Evolutionary conservation across 305 asterid species (phyloP).

Genomic region (Fraxinus floribunda): DNA sequence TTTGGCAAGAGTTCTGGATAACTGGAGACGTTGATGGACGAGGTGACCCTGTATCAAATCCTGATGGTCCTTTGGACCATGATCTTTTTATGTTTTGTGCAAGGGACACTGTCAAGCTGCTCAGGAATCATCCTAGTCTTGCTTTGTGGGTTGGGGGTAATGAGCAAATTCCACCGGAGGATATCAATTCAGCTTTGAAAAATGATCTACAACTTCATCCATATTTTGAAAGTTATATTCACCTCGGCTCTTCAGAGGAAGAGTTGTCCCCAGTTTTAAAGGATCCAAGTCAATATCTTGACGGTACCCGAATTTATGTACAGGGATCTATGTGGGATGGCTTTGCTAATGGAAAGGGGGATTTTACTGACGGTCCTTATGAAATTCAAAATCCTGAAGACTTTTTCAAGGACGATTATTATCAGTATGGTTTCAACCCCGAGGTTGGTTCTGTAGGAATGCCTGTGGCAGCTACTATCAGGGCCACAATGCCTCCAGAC

Average conservation of each 20-base stretch:
- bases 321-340: constrained; percentile 99
- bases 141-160: constrained; percentile 99
- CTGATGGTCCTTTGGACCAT: constrained; percentile 91
- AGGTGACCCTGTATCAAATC: constrained; percentile 85
- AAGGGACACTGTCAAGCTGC: constrained; percentile 83
- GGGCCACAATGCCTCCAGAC: constrained; percentile 82
- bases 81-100: constrained; percentile 87
- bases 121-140: constrained; percentile 93
- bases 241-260: constrained; percentile 20
- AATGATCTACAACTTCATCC: constrained; percentile 76
- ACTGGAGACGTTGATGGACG: constrained; percentile 94
- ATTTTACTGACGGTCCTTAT: constrained; percentile 88
- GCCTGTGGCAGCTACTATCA: constrained; percentile 95
- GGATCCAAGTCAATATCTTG: constrained; percentile 87
- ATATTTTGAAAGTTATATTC: constrained; percentile 32
- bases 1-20: constrained; percentile 99
- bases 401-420: constrained; percentile 79
- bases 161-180: constrained; percentile 91
- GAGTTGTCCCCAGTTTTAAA: constrained; percentile 25
- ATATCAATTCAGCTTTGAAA: constrained; percentile 69
- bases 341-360: constrained; percentile 88
- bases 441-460: constrained; percentile 98
- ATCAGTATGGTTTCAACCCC: constrained; percentile 84
- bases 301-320: constrained; percentile 77
- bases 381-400: constrained; percentile 86